Evolutionary conservation across 768 basidiomycete genomes (phyloP), one percentile per base, ranked within the genome.

Genomic region (Sistotremastrum suecicum): DNA sequence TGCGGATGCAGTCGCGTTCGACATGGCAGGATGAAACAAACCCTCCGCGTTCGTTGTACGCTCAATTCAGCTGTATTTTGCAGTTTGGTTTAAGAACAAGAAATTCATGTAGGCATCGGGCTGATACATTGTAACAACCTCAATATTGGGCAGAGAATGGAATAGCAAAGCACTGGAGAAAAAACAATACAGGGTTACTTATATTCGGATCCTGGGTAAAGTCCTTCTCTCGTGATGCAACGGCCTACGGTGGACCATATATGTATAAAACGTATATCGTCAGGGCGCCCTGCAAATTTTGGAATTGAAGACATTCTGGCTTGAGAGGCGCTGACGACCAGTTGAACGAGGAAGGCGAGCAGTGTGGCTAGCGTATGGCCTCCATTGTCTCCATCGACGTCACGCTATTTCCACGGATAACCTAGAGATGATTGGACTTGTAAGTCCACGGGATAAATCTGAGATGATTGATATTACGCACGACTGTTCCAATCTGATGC

Each of bases 361-460:
- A 20, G 34, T 32, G 40, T 36, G 20, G 2, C 45, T 55, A 60
- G 51, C 74, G 70, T 28, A 70, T 72, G 29, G 78, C 69, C 61
- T 88, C 86, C 44, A 87, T 58, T 20, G 76, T 83, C 63, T 97
- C 92, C 84, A 95, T 92, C 48, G 87, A 89, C 45, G 89, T 89
- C 39, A 98, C 89, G 48, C 87, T 92, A 68, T 94, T 97, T 42
- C 92, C 92, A 37, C 92, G 85, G 56, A 98, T 86, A 53, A 97
- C 89, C 92, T 97, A 37, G 5, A 48, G 43, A 34, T 28, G 51
- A 44, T 45, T 42, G 36, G 31, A 47, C 29, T 47, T 29, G 38
- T 48, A 37, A 45, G 46, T 51, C 40, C 7, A 41, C 36, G 36
- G 20, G 20, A 20, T 20, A 20, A 36, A 9, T 12, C 32, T 31